Percentiles rank a stretch among this genome's conserved stretches.
These are phyloP conservation scores for Gamarada debralockiae DNA, from an alignment of 495 filamentous ascomycete species.

Conservation along the genomic window DNA sequence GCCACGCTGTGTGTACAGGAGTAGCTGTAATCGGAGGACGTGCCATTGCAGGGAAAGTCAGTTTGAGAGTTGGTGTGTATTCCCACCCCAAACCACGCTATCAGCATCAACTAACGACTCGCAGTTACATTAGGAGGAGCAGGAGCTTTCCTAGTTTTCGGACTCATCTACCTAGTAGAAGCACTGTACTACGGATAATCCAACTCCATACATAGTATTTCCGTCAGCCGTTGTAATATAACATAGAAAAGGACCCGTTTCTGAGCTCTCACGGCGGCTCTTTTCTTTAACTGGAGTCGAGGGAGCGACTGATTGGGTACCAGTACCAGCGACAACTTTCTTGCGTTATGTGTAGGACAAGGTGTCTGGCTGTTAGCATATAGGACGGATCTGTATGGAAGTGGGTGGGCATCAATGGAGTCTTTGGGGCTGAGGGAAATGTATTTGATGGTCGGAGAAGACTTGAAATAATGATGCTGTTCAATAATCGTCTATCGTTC, in stretches of 20 bases:
- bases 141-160: constrained; percentile 86
- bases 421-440: neutral
- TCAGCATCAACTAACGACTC: constrained; percentile 18
- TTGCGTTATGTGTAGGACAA: neutral
- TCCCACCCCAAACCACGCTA: neutral
- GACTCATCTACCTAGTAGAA: constrained; percentile 85
- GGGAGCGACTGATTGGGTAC: neutral
- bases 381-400: too few relatives aligned
- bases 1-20: constrained; percentile 86
- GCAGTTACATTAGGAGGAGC: constrained; percentile 93
- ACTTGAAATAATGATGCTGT: too few relatives aligned
- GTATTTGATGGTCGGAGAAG: too few relatives aligned
- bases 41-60: constrained; percentile 90
- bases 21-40: constrained; percentile 91
- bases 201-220: neutral
- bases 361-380: neutral
- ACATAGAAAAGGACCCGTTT: constrained; percentile 7
- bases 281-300: constrained; percentile 6
- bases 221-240: constrained; percentile 10
- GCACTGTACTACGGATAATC: constrained; percentile 51
- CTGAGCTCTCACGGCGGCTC: constrained; percentile 1
- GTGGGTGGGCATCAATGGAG: neutral
- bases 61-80: constrained; percentile 91
- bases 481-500: too few relatives aligned
- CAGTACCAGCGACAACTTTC: neutral